Conservation (phyloP, 2,329 filamentous ascomycete species). For the Cercospora sp. region DNA sequence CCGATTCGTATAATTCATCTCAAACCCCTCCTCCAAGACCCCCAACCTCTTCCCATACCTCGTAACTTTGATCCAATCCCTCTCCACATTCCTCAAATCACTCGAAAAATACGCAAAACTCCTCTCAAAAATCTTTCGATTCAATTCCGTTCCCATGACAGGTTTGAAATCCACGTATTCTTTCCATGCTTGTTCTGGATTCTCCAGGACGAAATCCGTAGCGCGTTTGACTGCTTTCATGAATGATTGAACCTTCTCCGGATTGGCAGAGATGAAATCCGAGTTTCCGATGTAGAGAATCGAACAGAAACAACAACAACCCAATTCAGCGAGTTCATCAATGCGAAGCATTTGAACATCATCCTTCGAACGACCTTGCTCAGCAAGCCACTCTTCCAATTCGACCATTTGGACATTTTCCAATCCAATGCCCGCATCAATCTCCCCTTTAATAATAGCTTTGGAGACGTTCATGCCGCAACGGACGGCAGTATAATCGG, state of each 20-base stretch:
- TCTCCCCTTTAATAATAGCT: conserved; percentile 70
- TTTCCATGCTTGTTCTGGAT: conserved; percentile 63
- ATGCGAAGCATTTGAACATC: conserved; percentile 81
- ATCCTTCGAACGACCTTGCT: conserved; percentile 60
- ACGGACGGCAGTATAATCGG: conserved; percentile 73
- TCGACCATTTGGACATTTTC: conserved; percentile 85
- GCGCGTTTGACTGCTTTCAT: conserved; percentile 72
- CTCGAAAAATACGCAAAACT: conserved; percentile 74
- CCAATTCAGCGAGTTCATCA: conserved; percentile 74
- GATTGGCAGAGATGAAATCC: conserved; percentile 64
- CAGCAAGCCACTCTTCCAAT: conserved; percentile 71
- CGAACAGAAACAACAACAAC: conserved; percentile 81
- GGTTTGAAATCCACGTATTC: conserved; percentile 74
- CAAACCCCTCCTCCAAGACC: conserved; percentile 63
- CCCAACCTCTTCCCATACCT: conserved; percentile 72
- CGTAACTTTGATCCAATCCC: conserved; percentile 78
- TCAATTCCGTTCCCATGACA: conserved; percentile 65
- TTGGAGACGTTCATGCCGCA: conserved; percentile 81
- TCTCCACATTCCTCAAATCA: conserved; percentile 70
- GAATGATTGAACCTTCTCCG: conserved; percentile 66
- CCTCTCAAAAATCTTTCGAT: conserved; percentile 78
- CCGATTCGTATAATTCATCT: conserved; percentile 71
- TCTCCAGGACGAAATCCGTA: conserved; percentile 68
- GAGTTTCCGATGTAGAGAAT: conserved; percentile 82
- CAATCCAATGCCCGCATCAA: conserved; percentile 74